These are phyloP conservation scores for Claviceps humidiphila DNA, from an alignment of 2,329 filamentous ascomycete genomes.

Conservation along the genomic window DNA sequence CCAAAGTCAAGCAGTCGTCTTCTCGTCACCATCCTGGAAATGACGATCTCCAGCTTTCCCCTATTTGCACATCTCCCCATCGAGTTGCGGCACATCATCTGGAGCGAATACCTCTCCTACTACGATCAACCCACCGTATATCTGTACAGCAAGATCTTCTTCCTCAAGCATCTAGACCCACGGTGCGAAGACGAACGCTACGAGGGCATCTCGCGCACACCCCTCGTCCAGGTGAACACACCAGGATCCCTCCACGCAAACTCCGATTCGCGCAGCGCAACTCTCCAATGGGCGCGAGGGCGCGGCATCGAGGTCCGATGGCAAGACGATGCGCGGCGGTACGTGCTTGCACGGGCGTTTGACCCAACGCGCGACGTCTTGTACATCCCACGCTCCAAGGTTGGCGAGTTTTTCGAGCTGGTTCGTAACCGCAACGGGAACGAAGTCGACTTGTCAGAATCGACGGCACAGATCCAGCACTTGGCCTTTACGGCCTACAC, in stretches of 20 bases:
- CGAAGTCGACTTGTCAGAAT: not conserved
- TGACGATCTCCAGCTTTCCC: slow-evolving; percentile 6
- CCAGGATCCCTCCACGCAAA: slow-evolving; percentile 10
- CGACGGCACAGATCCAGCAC: slow-evolving; percentile 7
- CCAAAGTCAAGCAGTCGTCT: too few species aligned
- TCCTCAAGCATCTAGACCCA: slow-evolving; percentile 4
- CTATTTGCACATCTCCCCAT: slow-evolving; percentile 11
- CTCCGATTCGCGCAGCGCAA: slow-evolving; percentile 12
- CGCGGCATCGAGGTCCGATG: slow-evolving; percentile 3
- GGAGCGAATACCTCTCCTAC: slow-evolving; percentile 8
- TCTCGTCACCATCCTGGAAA: not conserved
- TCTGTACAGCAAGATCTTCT: slow-evolving; percentile 10
- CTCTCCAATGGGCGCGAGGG: slow-evolving; percentile 8
- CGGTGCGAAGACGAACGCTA: slow-evolving; percentile 1
- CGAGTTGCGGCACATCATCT: slow-evolving; percentile 16
- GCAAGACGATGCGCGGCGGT: not conserved
- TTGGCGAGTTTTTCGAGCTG: slow-evolving; percentile 9
- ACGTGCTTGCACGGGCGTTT: slow-evolving; percentile 6
- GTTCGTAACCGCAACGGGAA: not conserved
- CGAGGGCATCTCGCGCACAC: slow-evolving; percentile 1
- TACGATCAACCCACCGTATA: slow-evolving; percentile 10
- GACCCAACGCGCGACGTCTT: not conserved
- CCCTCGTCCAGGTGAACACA: slow-evolving; percentile 8
- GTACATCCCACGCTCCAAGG: slow-evolving; percentile 6
- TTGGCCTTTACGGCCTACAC: slow-evolving; percentile 15